Conservation (phyloP, 805 yeast genomes). For the Starmerella asiatica region DNA sequence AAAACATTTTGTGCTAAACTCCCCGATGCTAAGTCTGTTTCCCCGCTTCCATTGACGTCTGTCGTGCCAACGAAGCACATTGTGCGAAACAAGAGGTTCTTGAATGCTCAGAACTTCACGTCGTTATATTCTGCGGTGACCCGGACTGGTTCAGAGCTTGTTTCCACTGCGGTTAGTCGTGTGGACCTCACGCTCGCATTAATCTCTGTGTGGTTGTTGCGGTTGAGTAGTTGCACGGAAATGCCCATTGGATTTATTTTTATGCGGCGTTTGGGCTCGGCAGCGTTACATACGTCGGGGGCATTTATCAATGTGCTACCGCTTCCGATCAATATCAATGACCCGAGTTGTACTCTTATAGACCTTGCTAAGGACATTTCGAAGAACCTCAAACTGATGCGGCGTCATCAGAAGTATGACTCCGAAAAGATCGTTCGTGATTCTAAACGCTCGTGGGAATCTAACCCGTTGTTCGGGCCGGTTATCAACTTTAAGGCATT, state of each 20-base stretch:
- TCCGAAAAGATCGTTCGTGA: conserved; percentile 12
- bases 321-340: neutral
- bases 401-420: conserved; percentile 12
- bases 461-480: conserved; percentile 10
- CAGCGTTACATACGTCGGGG: conserved; percentile 10
- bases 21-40: conserved; percentile 5
- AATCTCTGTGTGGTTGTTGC: conserved; percentile 10
- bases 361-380: neutral
- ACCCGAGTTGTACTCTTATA: neutral
- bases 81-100: neutral
- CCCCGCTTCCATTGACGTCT: conserved; percentile 2
- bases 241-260: conserved; percentile 12
- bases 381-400: conserved; percentile 1
- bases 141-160: neutral
- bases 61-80: conserved; percentile 9
- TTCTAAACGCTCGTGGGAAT: conserved; percentile 3
- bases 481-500: conserved; percentile 14
- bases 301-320: conserved; percentile 15
- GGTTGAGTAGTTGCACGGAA: conserved; percentile 2
- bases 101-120: neutral
- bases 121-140: neutral
- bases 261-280: conserved; percentile 14
- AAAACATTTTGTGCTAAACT: conserved; percentile 1
- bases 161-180: neutral
- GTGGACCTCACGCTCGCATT: conserved; percentile 11